phyloP scores from a whole-genome alignment of 2,329 filamentous ascomycete species.

The Ceratocystis variospora region DNA sequence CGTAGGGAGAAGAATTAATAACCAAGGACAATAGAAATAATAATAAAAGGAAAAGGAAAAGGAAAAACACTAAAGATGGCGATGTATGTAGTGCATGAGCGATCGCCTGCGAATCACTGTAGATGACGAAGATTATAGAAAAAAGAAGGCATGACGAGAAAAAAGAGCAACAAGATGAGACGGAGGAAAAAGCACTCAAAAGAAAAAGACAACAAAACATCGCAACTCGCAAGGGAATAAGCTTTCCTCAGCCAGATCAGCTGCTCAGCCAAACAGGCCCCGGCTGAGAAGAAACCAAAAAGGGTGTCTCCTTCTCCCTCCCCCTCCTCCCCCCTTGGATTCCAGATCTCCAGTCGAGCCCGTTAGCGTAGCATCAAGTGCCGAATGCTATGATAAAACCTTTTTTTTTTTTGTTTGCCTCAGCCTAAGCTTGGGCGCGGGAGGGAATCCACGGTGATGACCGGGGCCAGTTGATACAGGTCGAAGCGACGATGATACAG shows the following conservation, averaged over 20 bases:
- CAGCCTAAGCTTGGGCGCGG: no score
- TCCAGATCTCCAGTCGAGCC: not conserved
- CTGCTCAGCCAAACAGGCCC: not conserved
- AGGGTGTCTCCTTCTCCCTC: no score
- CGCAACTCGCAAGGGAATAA: not conserved
- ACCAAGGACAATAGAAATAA: not conserved
- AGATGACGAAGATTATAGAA: not conserved
- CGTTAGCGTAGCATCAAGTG: not conserved
- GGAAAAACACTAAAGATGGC: not conserved
- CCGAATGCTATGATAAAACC: not conserved
- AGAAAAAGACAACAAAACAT: conserved; percentile 5
- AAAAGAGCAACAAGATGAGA: conserved; percentile 15
- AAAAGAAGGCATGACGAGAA: conserved; percentile 3
- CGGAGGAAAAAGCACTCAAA: conserved; percentile 13
- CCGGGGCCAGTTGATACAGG: no score
- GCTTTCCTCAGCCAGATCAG: not conserved
- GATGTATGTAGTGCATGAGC: not conserved
- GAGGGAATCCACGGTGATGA: no score
- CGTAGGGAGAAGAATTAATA: not conserved
- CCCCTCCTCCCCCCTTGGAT: not conserved
- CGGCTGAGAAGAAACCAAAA: not conserved
- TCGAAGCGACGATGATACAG: no score
- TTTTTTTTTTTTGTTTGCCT: not conserved
- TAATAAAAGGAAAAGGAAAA: not conserved
- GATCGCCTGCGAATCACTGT: conserved; percentile 3